Evolutionary conservation across 192 early-diverging fungal genomes (phyloP).

Genomic region (Coemansia sp.): DNA sequence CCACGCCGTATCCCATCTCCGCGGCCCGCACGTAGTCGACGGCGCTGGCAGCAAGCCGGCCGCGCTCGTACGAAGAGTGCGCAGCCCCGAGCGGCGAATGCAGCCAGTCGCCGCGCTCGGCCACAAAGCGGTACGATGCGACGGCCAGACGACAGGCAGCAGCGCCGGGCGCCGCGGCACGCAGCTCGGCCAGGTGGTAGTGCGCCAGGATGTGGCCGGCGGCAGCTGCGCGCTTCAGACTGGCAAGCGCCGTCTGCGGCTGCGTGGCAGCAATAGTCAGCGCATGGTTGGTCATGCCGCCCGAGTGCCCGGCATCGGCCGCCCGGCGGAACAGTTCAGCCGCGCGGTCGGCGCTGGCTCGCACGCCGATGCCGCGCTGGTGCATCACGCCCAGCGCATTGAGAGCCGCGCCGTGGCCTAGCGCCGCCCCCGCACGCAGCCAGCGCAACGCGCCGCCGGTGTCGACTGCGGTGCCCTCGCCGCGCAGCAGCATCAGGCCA

Average conservation of each 20-base stretch:
- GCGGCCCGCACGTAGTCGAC: slow-evolving; percentile 81
- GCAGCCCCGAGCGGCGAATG: slow-evolving; percentile 67
- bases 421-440: slow-evolving; percentile 70
- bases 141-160: slow-evolving; percentile 69
- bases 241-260: slow-evolving; percentile 54
- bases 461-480: slow-evolving; percentile 74
- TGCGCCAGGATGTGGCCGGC: slow-evolving; percentile 73
- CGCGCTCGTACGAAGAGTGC: slow-evolving; percentile 56
- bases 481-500: slow-evolving; percentile 89
- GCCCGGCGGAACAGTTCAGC: slow-evolving; percentile 68
- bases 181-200: slow-evolving; percentile 79
- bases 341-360: slow-evolving; percentile 59
- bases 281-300: slow-evolving; percentile 79
- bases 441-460: slow-evolving; percentile 68
- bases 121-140: slow-evolving; percentile 74
- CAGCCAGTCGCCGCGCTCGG: slow-evolving; percentile 86
- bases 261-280: slow-evolving; percentile 17
- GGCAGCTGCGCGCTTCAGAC: slow-evolving; percentile 62
- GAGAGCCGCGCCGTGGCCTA: slow-evolving; percentile 65
- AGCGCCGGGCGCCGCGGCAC: slow-evolving; percentile 56
- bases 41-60: slow-evolving; percentile 70
- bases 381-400: slow-evolving; percentile 87
- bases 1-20: slow-evolving; percentile 85
- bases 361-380: slow-evolving; percentile 63
- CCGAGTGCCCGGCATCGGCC: slow-evolving; percentile 67